Conservation (phyloP, 2,329 filamentous ascomycete species). For the Leptographium flavum region DNA sequence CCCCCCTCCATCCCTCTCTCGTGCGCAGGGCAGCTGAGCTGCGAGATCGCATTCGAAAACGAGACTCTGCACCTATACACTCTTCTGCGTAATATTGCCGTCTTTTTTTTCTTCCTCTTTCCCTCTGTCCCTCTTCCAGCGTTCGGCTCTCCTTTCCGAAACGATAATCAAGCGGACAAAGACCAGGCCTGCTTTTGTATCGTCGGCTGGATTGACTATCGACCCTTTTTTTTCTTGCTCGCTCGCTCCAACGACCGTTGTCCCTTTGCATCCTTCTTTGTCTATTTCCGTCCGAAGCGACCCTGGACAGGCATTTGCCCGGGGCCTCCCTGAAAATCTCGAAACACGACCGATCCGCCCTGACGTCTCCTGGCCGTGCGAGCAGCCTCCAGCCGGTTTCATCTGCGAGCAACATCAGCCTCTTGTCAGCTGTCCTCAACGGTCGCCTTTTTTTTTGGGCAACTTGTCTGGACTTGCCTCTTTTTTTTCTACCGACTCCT, state of each 20-base stretch:
- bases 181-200: too few relatives aligned
- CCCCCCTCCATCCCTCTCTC: too few relatives aligned
- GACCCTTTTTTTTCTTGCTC: neutral
- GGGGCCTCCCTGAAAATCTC: conserved; percentile 17
- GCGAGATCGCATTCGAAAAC: conserved; percentile 8
- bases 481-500: neutral
- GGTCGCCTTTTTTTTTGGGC: neutral
- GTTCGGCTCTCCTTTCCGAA: too few relatives aligned
- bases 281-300: neutral
- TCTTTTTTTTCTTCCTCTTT: neutral
- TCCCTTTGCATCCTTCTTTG: neutral
- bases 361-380: conserved; percentile 14
- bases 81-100: too few relatives aligned
- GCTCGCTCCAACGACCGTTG: neutral
- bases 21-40: conserved; percentile 11
- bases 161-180: too few relatives aligned
- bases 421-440: conserved; percentile 4
- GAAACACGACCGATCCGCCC: conserved; percentile 22
- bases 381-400: conserved; percentile 21
- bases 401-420: conserved; percentile 16
- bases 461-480: neutral
- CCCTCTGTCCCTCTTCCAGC: neutral
- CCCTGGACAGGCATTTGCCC: conserved; percentile 15
- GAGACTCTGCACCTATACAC: too few relatives aligned
- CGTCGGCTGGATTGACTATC: neutral